Conservation (phyloP, 139 green algal species). For the Closterium sp. region DNA sequence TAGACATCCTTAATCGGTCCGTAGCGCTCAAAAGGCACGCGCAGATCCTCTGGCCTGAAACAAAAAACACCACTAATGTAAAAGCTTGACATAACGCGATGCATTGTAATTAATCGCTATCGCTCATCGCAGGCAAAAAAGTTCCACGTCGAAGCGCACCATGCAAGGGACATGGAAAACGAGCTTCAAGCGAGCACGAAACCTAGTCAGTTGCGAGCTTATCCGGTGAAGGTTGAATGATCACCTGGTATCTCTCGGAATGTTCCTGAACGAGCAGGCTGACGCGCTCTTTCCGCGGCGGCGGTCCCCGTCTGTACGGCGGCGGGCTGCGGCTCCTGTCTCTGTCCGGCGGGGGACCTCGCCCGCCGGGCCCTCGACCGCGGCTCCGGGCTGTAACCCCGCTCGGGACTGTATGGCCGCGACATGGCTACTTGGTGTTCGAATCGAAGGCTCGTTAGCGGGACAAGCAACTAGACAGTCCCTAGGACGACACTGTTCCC, state of each 20-base stretch:
- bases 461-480: not conserved
- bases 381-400: slow-evolving; percentile 1
- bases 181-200: too few species aligned
- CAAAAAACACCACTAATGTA: slow-evolving; percentile 3
- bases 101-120: not conserved
- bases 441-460: not conserved
- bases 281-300: slow-evolving; percentile 4
- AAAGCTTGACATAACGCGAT: not conserved
- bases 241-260: slow-evolving; percentile 38
- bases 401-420: not conserved
- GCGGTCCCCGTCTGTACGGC: not conserved
- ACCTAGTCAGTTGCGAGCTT: too few species aligned
- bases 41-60: slow-evolving; percentile 50
- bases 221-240: slow-evolving; percentile 6
- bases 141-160: too few species aligned
- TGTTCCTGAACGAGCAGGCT: slow-evolving; percentile 46
- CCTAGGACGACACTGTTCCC: too few species aligned
- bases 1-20: slow-evolving; percentile 57
- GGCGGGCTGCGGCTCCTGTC: not conserved
- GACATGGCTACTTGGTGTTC: not conserved
- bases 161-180: not conserved
- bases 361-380: not conserved
- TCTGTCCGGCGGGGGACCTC: not conserved
- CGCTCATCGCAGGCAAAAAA: slow-evolving; percentile 6
- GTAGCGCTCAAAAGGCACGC: slow-evolving; percentile 41